Conservation (phyloP, 306 rosid genomes). For the Glycyrrhiza uralensis region DNA sequence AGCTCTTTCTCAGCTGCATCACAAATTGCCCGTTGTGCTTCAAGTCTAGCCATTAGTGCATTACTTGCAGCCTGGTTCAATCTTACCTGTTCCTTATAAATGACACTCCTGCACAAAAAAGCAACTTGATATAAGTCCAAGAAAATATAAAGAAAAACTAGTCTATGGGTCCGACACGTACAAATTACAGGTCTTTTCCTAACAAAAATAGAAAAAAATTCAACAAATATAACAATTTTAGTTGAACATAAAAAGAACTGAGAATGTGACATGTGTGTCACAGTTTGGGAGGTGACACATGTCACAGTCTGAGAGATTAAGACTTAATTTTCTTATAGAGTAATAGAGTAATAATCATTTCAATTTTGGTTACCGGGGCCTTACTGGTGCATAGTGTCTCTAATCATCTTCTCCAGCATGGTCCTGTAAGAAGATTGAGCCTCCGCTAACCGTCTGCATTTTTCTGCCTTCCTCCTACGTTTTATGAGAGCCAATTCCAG, state of each 20-base stretch:
- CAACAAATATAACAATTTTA: no score
- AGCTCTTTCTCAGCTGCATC: constrained; percentile 84
- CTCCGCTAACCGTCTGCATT: constrained; percentile 83
- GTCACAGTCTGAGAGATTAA: no score
- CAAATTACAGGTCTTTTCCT: no score
- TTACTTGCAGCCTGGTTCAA: constrained; percentile 83
- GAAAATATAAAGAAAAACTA: background rate
- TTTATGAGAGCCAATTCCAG: constrained; percentile 65
- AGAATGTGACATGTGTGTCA: no score
- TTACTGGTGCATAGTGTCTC: constrained; percentile 99
- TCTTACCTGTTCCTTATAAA: constrained; percentile 93
- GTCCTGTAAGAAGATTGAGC: constrained; percentile 82
- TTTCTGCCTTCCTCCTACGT: constrained; percentile 78
- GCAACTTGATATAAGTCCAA: background rate
- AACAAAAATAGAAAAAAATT: no score
- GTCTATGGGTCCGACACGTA: no score
- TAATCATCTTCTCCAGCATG: constrained; percentile 92
- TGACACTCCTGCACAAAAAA: constrained; percentile 70
- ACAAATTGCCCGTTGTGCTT: constrained; percentile 82
- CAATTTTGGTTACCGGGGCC: constrained; percentile 27
- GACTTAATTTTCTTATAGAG: no score
- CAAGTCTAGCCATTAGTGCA: constrained; percentile 95
- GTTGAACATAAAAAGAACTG: no score
- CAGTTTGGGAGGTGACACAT: no score
- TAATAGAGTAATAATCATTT: no score